Evolutionary conservation across 2,329 filamentous ascomycete species (phyloP).

Genomic region (Fusarium buxicola): DNA sequence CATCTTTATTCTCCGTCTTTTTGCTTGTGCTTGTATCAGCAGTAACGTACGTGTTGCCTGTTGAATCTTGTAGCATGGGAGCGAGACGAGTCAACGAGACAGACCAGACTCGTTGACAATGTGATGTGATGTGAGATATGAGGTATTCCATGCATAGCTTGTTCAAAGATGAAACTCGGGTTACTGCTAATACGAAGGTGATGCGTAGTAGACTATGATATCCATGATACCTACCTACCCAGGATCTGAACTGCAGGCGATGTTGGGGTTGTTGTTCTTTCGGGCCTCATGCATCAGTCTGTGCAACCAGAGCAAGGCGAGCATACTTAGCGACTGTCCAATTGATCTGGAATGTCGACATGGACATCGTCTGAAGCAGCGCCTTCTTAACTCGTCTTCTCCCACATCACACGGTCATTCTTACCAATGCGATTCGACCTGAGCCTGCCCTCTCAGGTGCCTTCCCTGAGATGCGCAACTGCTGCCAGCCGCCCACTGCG

Average conservation of each 20-base stretch:
- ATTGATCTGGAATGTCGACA: constrained; percentile 30
- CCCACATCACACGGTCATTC: constrained; percentile 30
- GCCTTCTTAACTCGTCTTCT: constrained; percentile 41
- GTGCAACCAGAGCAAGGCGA: constrained; percentile 19
- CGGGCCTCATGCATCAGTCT: constrained; percentile 27
- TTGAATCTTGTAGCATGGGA: constrained; percentile 10
- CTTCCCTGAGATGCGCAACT: constrained; percentile 16
- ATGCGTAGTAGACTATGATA: neutral
- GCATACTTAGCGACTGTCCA: constrained; percentile 20
- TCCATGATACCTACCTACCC: neutral
- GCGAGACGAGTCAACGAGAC: constrained; percentile 17
- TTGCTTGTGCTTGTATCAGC: constrained; percentile 16
- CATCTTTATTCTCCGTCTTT: neutral
- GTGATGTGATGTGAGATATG: constrained; percentile 26
- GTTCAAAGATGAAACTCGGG: constrained; percentile 13
- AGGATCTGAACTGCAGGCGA: constrained; percentile 17
- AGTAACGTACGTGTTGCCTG: constrained; percentile 16
- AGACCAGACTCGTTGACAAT: constrained; percentile 11
- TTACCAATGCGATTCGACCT: constrained; percentile 26
- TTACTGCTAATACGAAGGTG: neutral
- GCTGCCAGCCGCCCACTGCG: constrained; percentile 28
- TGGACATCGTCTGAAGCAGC: constrained; percentile 25
- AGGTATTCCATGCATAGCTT: constrained; percentile 18
- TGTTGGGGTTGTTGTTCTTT: constrained; percentile 26
- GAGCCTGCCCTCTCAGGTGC: constrained; percentile 16